Conservation (phyloP, 805 yeast species). For the Teunomyces tritomae region DNA sequence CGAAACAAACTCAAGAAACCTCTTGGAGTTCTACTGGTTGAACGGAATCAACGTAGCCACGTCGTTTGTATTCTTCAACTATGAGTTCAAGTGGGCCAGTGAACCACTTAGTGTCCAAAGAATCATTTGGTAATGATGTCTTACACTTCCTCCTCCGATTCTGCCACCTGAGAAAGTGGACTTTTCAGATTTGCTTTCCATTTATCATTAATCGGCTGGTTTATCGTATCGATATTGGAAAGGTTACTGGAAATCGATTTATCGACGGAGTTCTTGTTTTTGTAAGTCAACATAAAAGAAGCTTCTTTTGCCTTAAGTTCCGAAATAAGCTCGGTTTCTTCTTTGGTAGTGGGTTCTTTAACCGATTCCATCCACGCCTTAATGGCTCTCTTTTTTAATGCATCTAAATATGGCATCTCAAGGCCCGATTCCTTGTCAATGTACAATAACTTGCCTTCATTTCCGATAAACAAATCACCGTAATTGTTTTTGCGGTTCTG, state of each 20-base stretch:
- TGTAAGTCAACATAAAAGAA: conserved; percentile 17
- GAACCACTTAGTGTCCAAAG: conserved; percentile 63
- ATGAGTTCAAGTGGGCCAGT: conserved; percentile 66
- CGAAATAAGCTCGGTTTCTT: conserved; percentile 11
- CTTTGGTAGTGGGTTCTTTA: conserved; percentile 9
- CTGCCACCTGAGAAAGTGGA: conserved; percentile 1
- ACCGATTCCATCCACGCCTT: conserved; percentile 32
- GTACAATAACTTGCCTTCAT: conserved; percentile 71
- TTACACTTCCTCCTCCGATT: conserved; percentile 1
- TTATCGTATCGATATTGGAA: conserved; percentile 19
- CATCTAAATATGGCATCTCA: conserved; percentile 42
- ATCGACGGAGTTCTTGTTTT: conserved; percentile 24
- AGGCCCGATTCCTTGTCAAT: conserved; percentile 56
- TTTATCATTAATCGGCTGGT: conserved; percentile 8
- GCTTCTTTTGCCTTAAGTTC: conserved; percentile 20
- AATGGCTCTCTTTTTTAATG: conserved; percentile 31
- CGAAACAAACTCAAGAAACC: conserved; percentile 35
- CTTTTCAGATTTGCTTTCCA: background rate
- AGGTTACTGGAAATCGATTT: conserved; percentile 30
- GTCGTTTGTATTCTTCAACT: conserved; percentile 52
- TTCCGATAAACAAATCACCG: conserved; percentile 53
- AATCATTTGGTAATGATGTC: conserved; percentile 71
- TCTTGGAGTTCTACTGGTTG: conserved; percentile 63
- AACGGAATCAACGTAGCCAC: conserved; percentile 53
- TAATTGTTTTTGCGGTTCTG: conserved; percentile 37